Evolutionary conservation across 106 monocot genomes (phyloP).

Genomic region (Amphibolis antarctica): DNA sequence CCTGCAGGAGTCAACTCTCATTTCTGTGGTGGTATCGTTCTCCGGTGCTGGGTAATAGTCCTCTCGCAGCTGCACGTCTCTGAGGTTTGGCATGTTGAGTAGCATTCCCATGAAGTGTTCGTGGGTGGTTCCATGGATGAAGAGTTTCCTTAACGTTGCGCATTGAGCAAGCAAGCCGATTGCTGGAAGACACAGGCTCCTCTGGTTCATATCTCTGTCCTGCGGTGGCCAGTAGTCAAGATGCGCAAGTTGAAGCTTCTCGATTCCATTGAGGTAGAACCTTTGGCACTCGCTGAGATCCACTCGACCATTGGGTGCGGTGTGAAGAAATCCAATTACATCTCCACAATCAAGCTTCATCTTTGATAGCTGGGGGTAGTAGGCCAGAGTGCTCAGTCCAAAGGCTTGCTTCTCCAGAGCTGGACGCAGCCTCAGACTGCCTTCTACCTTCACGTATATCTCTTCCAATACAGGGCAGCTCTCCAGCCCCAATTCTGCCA

Average conservation of each 20-base stretch:
- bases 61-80: constrained; percentile 85
- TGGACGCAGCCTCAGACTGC: constrained; percentile 56
- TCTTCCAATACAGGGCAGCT: constrained; percentile 63
- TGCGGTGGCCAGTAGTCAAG: constrained; percentile 99
- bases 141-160: constrained; percentile 48
- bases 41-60: constrained; percentile 97
- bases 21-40: constrained; percentile 87
- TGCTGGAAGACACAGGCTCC: constrained; percentile 70
- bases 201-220: constrained; percentile 88
- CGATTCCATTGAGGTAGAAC: constrained; percentile 70
- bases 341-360: constrained; percentile 89
- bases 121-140: constrained; percentile 83
- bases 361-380: constrained; percentile 41
- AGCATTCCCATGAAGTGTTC: constrained; percentile 96
- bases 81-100: constrained; percentile 36
- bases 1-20: constrained; percentile 76
- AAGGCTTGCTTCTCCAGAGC: constrained; percentile 23
- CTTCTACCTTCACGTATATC: constrained; percentile 76
- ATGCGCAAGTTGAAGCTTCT: constrained; percentile 31
- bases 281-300: constrained; percentile 91
- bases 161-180: constrained; percentile 60
- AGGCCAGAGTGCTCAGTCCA: constrained; percentile 38
- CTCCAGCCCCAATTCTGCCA: constrained; percentile 39
- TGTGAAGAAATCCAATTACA: constrained; percentile 62
- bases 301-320: constrained; percentile 80